Percentiles rank a stretch among this genome's conserved stretches.
Evolutionary conservation across 495 filamentous ascomycete species (phyloP).

Genomic region (Beverwykella pulmonaria): DNA sequence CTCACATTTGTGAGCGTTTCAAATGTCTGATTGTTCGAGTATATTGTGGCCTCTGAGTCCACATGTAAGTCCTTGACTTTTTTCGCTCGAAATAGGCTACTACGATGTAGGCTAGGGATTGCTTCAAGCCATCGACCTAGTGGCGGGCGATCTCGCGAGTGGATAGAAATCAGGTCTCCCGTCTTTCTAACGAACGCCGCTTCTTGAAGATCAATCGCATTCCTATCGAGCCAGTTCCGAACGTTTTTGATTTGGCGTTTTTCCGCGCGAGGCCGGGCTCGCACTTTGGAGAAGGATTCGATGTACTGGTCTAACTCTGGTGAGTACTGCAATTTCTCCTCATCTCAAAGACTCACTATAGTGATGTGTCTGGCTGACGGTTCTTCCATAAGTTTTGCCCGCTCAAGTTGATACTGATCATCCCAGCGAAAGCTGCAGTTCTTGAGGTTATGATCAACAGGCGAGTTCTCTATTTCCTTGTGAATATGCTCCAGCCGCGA

Average conservation of each 20-base stretch:
- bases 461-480: slow-evolving; percentile 8
- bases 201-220: slow-evolving; percentile 2
- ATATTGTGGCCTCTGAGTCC: background rate
- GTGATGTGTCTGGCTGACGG: slow-evolving; percentile 9
- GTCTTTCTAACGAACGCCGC: background rate
- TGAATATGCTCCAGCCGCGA: slow-evolving; percentile 27
- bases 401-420: background rate
- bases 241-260: slow-evolving; percentile 15
- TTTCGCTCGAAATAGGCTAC: slow-evolving; percentile 5
- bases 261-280: slow-evolving; percentile 1
- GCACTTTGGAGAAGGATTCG: slow-evolving; percentile 18
- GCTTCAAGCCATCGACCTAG: slow-evolving; percentile 15
- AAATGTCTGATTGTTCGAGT: slow-evolving; percentile 8
- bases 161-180: slow-evolving; percentile 11
- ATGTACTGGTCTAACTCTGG: slow-evolving; percentile 17
- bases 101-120: background rate
- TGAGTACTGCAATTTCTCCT: background rate
- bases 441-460: slow-evolving; percentile 17
- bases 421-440: slow-evolving; percentile 47
- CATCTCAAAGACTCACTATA: slow-evolving; percentile 13
- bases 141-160: background rate
- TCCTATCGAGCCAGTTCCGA: background rate
- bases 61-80: background rate
- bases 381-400: slow-evolving; percentile 15
- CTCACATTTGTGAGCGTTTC: slow-evolving; percentile 6